Evolutionary conservation across 768 basidiomycete species (phyloP), one percentile per base, ranked within the genome.

Genomic region (Auricularia auricula-judae): DNA sequence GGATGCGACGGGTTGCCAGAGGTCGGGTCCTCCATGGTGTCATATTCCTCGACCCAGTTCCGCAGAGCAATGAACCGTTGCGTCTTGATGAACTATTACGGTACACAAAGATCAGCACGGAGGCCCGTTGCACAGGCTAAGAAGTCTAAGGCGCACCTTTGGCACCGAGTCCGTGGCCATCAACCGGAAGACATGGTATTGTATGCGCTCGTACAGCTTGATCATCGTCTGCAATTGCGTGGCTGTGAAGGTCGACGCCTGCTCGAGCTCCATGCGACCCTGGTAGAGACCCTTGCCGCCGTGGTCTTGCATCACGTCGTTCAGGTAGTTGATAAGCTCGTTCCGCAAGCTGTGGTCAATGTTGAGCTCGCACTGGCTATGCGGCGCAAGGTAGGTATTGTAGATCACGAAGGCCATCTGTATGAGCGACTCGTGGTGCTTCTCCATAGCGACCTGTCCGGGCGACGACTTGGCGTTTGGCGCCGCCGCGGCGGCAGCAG

Each of bases 161-260:
- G 97, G 97, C n/a, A 99, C 89, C 5, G 96, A 98, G 75, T 99
- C 97, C 64, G 95, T 96, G 18, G 97, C 94, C 91, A 99, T 96
- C 70, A 99, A 73, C 59, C 96, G 85, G 81, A 98, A 98, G 68
- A 98, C 93, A 71, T 98, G 95, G 23, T 82, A 88, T 76, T 98
- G 97, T 64, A 99, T 99, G 64, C 95, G 86, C 75, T 95, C 95
- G 74, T 98, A 99, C 69, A 98, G 76, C 68, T 84, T 80, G 69
- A 99, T 91, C 82, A 98, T 89, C 54, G 85, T 90, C 77, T 96
- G 93, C 54, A 99, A 78, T 74, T 98, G 96, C 47, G 92, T 98
- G 21, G 97, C 96, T 66, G 96, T 94, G 81, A 98, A 87, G 3
- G 88, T 81, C 56, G 78, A 82, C 33, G 89, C 88, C 72, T 92